These are phyloP conservation scores for Lithospermum erythrorhizon DNA, from an alignment of 257 asterid genomes.

Conservation along the genomic window DNA sequence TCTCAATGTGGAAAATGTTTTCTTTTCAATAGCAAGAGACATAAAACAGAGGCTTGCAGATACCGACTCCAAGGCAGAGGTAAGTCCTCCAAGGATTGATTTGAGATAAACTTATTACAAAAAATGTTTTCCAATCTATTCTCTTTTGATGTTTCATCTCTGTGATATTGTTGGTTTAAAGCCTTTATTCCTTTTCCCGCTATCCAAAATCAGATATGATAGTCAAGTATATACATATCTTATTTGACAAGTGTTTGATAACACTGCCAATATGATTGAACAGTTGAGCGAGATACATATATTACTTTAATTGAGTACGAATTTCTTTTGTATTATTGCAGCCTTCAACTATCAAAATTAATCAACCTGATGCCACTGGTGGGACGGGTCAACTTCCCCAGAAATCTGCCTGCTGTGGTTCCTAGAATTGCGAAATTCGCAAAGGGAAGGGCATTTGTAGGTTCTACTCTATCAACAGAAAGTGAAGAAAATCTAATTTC, in stretches of 20 bases:
- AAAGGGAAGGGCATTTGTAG: not conserved
- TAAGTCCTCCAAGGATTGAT: conserved; percentile 1
- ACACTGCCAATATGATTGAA: not conserved
- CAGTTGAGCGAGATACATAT: not conserved
- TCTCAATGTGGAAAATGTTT: too few relatives aligned
- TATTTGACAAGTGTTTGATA: too few relatives aligned
- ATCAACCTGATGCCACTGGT: conserved; percentile 22
- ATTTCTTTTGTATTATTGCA: conserved; percentile 8
- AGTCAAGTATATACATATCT: not conserved
- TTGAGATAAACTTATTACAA: not conserved
- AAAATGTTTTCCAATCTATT: not conserved
- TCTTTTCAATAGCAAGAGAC: conserved; percentile 11
- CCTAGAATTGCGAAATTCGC: conserved; percentile 5
- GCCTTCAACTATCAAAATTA: conserved; percentile 32
- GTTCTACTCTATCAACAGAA: not conserved
- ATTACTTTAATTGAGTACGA: not conserved
- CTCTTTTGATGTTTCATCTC: too few relatives aligned
- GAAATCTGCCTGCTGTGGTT: conserved; percentile 36
- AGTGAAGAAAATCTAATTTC: conserved; percentile 2
- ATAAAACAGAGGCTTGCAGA: conserved; percentile 38
- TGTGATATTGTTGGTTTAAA: not conserved
- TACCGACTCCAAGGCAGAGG: conserved; percentile 27
- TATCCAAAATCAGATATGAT: not conserved
- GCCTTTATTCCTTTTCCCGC: too few relatives aligned
- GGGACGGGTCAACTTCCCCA: conserved; percentile 17